Percentiles rank a stretch among this genome's conserved stretches.
Conservation (phyloP, 768 basidiomycete species). For the Mycena kentingensis region DNA sequence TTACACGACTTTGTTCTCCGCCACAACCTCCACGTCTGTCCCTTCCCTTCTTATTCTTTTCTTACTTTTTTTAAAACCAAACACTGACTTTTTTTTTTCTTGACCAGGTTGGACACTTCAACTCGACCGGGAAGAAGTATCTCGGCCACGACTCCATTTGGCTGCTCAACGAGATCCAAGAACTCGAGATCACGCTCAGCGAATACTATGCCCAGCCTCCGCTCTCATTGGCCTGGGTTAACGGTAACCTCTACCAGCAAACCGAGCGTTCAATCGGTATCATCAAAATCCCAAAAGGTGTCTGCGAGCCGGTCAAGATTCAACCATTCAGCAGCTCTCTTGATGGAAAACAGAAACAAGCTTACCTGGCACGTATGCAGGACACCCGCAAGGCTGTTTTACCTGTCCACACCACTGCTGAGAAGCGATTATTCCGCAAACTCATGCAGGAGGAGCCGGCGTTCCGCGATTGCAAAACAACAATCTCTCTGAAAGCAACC, state of each 20-base stretch:
- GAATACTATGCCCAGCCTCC: not conserved
- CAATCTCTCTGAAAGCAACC: too few relatives aligned
- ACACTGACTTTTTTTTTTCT: too few relatives aligned
- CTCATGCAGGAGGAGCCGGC: too few relatives aligned
- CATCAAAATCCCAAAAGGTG: too few relatives aligned
- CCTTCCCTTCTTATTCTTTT: not conserved
- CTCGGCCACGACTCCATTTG: conserved; percentile 4
- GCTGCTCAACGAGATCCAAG: conserved; percentile 6
- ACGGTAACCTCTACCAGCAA: conserved; percentile 15
- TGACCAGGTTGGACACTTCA: conserved; percentile 7
- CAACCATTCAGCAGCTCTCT: too few relatives aligned
- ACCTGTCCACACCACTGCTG: not conserved
- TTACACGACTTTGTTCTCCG: conserved; percentile 1
- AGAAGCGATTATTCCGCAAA: not conserved
- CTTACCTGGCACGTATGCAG: not conserved
- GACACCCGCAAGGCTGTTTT: conserved; percentile 7
- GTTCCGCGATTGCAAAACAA: too few relatives aligned
- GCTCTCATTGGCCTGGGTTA: conserved; percentile 9
- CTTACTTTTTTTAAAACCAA: not conserved
- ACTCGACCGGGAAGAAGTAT: conserved; percentile 6
- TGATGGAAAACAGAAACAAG: too few relatives aligned
- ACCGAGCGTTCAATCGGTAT: conserved; percentile 2
- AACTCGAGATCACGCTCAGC: conserved; percentile 5
- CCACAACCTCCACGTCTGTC: conserved; percentile 7
- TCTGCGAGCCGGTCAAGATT: too few relatives aligned